These are phyloP conservation scores for Fusarium verticillioides DNA, from an alignment of 2,329 filamentous ascomycete genomes.

Conservation along the genomic window DNA sequence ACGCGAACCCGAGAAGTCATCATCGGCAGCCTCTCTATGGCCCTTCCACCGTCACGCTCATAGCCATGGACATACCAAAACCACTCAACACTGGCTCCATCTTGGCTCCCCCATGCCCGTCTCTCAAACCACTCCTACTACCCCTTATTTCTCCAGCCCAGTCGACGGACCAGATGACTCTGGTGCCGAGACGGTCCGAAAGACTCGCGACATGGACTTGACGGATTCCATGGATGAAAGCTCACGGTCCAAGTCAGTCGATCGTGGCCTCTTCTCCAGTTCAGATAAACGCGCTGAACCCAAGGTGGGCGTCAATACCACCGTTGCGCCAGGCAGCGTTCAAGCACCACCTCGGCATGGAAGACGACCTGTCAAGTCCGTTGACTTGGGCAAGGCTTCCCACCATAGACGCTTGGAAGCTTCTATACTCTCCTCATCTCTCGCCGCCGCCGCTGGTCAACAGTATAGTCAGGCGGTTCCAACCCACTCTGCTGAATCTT, in stretches of 20 bases:
- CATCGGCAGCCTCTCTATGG: slow-evolving; percentile 43
- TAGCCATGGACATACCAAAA: slow-evolving; percentile 55
- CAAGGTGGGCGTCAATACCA: slow-evolving; percentile 71
- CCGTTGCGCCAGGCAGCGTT: slow-evolving; percentile 69
- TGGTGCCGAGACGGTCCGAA: slow-evolving; percentile 48
- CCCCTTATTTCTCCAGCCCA: slow-evolving; percentile 51
- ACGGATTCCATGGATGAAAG: slow-evolving; percentile 57
- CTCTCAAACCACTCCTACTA: slow-evolving; percentile 48
- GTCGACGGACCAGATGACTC: slow-evolving; percentile 57
- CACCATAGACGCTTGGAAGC: slow-evolving; percentile 48
- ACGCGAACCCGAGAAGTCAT: slow-evolving; percentile 39
- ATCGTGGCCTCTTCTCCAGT: slow-evolving; percentile 68
- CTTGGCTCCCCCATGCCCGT: slow-evolving; percentile 45
- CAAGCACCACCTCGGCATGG: slow-evolving; percentile 57
- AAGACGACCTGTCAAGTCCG: slow-evolving; percentile 59
- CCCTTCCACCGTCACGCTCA: slow-evolving; percentile 54
- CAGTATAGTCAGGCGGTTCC: slow-evolving; percentile 59
- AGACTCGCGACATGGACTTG: slow-evolving; percentile 53
- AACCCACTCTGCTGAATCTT: slow-evolving; percentile 51
- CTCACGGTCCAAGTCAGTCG: slow-evolving; percentile 70
- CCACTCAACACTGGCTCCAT: slow-evolving; percentile 52
- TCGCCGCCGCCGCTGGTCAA: slow-evolving; percentile 52
- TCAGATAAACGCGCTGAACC: slow-evolving; percentile 73
- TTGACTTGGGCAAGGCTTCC: slow-evolving; percentile 51
- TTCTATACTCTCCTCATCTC: slow-evolving; percentile 53